A percentile compares a stretch with the other conserved stretches of the same genome.
Conservation (phyloP, 495 filamentous ascomycete genomes). For the Arthonia radiata region DNA sequence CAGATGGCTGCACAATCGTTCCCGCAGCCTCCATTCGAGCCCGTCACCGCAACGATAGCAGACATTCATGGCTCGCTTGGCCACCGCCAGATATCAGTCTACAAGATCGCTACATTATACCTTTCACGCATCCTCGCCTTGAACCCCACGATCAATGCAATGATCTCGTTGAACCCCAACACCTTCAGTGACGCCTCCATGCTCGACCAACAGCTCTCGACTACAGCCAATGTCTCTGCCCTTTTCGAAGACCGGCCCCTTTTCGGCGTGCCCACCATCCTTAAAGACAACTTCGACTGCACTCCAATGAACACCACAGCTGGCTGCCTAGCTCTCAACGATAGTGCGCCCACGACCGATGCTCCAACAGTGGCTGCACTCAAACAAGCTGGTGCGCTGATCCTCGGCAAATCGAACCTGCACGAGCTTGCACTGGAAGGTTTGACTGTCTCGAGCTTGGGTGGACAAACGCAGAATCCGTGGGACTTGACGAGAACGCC, state of each 20-base stretch:
- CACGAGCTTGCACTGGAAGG: constrained; percentile 42
- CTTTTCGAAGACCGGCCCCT: constrained; percentile 22
- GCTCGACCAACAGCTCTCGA: constrained; percentile 19
- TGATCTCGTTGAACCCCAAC: constrained; percentile 27
- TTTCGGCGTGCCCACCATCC: constrained; percentile 31
- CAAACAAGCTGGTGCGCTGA: constrained; percentile 31
- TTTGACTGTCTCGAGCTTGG: constrained; percentile 29
- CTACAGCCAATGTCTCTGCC: no score
- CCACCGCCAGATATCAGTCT: no score
- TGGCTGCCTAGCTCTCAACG: constrained; percentile 20
- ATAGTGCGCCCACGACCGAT: constrained; percentile 19
- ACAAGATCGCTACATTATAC: constrained; percentile 27
- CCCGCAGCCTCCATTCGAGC: no score
- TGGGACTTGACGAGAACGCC: constrained; percentile 36
- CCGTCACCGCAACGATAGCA: no score
- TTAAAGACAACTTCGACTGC: constrained; percentile 41
- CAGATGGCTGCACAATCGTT: no score
- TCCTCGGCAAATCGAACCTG: constrained; percentile 39
- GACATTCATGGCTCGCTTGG: no score
- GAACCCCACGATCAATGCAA: constrained; percentile 30
- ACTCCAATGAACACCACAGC: constrained; percentile 28
- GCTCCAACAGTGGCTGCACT: constrained; percentile 25
- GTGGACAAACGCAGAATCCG: constrained; percentile 36
- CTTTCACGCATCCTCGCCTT: constrained; percentile 27
- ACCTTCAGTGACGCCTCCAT: constrained; percentile 22